Evolutionary conservation across 2,329 filamentous ascomycete species (phyloP).

Genomic region (Colletotrichum salicis): DNA sequence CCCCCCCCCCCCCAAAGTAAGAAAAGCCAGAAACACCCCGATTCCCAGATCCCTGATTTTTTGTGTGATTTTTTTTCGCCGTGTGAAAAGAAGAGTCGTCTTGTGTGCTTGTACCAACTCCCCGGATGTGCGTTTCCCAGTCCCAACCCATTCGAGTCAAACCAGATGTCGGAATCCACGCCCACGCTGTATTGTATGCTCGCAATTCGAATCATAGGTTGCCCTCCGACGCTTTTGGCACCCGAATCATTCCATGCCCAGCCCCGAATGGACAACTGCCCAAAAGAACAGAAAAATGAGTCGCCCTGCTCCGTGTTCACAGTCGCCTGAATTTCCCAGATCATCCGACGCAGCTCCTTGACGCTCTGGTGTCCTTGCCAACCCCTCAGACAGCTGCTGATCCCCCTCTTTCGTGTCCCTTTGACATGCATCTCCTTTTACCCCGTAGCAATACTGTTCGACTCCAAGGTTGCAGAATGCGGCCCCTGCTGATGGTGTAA

Average conservation of each 20-base stretch:
- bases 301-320: constrained; percentile 33
- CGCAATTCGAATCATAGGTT: constrained; percentile 33
- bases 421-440: constrained; percentile 33
- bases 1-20: constrained; percentile 8
- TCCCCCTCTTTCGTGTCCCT: constrained; percentile 23
- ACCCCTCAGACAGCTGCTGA: constrained; percentile 16
- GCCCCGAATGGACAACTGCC: constrained; percentile 26
- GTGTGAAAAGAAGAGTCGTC: constrained; percentile 26
- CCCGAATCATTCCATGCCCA: constrained; percentile 25
- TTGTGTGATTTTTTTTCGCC: constrained; percentile 32
- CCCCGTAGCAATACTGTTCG: constrained; percentile 32
- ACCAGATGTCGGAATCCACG: constrained; percentile 33
- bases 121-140: constrained; percentile 34
- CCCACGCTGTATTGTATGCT: constrained; percentile 36
- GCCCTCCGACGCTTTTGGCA: constrained; percentile 34
- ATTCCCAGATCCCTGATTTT: constrained; percentile 30
- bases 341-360: constrained; percentile 28
- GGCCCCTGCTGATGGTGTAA: constrained; percentile 30
- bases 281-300: constrained; percentile 6
- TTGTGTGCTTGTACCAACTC: constrained; percentile 29
- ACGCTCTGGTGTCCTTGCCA: constrained; percentile 23
- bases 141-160: constrained; percentile 34
- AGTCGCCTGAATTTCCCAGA: constrained; percentile 25
- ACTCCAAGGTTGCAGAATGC: constrained; percentile 36
- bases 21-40: constrained; percentile 25